phyloP scores from a whole-genome alignment of 352 stramenopile species.

The Pelagophyceae sp. region DNA sequence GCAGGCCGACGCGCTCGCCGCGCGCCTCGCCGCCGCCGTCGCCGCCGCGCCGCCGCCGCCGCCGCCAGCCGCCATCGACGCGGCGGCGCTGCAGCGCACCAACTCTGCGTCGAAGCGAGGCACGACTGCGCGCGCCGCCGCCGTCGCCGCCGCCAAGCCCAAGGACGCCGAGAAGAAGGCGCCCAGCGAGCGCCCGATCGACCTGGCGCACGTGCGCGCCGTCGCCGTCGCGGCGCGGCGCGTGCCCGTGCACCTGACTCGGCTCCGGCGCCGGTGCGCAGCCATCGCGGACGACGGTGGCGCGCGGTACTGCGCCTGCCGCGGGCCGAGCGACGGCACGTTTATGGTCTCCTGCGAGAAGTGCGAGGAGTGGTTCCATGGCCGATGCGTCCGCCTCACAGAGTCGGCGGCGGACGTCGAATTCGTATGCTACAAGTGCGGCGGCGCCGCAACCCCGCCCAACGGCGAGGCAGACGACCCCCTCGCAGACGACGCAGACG shows the following conservation, averaged over 20 bases:
- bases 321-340: slow-evolving; percentile 51
- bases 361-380: slow-evolving; percentile 64
- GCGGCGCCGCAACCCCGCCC: too few species aligned
- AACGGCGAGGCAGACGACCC: background rate
- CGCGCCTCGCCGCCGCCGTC: background rate
- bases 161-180: background rate
- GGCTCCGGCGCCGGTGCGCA: background rate
- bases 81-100: background rate
- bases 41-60: background rate
- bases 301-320: slow-evolving; percentile 60
- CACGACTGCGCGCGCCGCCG: too few species aligned
- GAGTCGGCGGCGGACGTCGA: background rate
- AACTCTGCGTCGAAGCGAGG: background rate
- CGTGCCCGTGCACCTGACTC: background rate
- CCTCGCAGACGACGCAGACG: background rate
- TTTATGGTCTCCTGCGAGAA: slow-evolving; percentile 63
- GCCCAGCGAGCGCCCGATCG: background rate
- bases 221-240: background rate
- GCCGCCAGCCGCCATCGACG: background rate
- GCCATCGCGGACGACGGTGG: slow-evolving; percentile 38
- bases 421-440: background rate
- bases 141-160: background rate
- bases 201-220: background rate
- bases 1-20: background rate
- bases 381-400: slow-evolving; percentile 46